Evolutionary conservation across 2,329 filamentous ascomycete genomes (phyloP).

Genomic region (Scedosporium minutisporum): DNA sequence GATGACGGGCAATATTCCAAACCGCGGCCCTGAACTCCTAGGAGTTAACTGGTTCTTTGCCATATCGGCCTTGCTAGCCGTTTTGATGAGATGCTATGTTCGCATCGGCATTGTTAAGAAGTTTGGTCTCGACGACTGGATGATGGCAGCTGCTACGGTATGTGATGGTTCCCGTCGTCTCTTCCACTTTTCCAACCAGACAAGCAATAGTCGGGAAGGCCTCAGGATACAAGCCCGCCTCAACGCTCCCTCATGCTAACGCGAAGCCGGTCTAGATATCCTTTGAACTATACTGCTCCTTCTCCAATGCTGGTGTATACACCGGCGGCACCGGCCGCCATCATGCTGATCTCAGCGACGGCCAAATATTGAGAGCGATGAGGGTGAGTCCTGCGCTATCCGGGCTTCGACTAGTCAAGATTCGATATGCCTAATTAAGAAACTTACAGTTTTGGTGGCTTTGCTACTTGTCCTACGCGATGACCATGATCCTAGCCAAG

Average conservation of each 20-base stretch:
- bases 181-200: neutral
- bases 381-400: slow-evolving; percentile 17
- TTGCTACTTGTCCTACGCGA: slow-evolving; percentile 26
- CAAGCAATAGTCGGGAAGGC: neutral
- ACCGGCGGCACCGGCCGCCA: slow-evolving; percentile 29
- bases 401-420: slow-evolving; percentile 12
- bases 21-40: slow-evolving; percentile 18
- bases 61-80: slow-evolving; percentile 17
- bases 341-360: slow-evolving; percentile 17
- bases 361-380: slow-evolving; percentile 20
- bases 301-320: slow-evolving; percentile 22
- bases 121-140: slow-evolving; percentile 29
- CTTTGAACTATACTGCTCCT: slow-evolving; percentile 26
- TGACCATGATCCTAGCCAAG: slow-evolving; percentile 27
- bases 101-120: slow-evolving; percentile 24
- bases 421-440: slow-evolving; percentile 9
- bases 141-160: slow-evolving; percentile 27
- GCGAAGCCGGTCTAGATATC: slow-evolving; percentile 14
- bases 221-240: neutral
- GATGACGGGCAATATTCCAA: slow-evolving; percentile 9
- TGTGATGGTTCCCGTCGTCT: neutral
- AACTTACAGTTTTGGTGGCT: slow-evolving; percentile 24
- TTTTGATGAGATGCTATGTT: slow-evolving; percentile 23
- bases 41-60: slow-evolving; percentile 20
- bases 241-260: neutral